Evolutionary conservation across 2,329 filamentous ascomycete species (phyloP), one percentile per base, ranked within the genome.

Genomic region (Arthrocladium fulminans): DNA sequence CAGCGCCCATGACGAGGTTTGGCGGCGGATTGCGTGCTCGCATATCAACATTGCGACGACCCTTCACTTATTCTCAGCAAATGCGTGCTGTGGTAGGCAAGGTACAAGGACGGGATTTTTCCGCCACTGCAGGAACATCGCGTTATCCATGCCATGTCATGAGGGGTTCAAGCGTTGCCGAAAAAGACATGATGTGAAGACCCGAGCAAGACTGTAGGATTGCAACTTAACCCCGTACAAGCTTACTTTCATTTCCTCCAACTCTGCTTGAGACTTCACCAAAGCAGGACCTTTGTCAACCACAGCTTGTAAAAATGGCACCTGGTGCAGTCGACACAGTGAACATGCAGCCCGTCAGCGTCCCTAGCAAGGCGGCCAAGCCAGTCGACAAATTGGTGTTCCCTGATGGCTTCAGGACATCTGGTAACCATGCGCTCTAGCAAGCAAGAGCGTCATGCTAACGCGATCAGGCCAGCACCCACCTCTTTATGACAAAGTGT

Each of bases 401-500:
- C 61, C 80, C 80, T 8, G 80, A 83, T 59, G 79, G 80, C 8
- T 70, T 82, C 58, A 81, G 78, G 60, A 83, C 81, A 17, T 19
- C 37, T 20, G 45, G 44, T 39, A 19, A 30, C 25, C 19, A 44
- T n/a, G 9, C 13, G 3, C 4, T 15, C 8, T 27, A 13, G 7
- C 8, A 8, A 32, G 6, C 12, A 3, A 3, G 4, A 20, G 5
- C 41, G 20, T 10, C 15, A 19, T 27, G 13, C 24, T 30, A 10
- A 43, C 22, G 6, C 8, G 20, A 20, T 77, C 83, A 0, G 86
- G 86, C 32, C 86, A 90, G 62, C 82, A 86, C 57, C 72, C 77
- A 20, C 86, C 86, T 1, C 64, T 85, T 27, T 83, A 82, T 60
- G 72, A 80, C 25, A 67, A 74, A 7, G 65, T 90, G n/a, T 71